A percentile compares a stretch with the other conserved stretches of the same genome.
Evolutionary conservation across 306 rosid genomes (phyloP).

Genomic region (Begonia peltatifolia): DNA sequence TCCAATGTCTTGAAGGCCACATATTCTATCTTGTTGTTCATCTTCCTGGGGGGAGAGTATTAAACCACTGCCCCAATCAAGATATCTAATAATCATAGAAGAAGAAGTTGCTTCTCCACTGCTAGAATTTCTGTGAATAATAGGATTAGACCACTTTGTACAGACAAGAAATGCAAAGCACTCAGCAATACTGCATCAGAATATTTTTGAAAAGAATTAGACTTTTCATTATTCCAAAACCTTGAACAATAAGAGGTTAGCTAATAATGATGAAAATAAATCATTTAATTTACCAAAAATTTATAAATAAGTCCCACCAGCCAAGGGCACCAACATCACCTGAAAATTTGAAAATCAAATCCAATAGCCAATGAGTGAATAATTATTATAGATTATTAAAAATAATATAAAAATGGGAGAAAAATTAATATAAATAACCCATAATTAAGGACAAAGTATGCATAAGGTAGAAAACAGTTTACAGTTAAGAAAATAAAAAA

Average conservation of each 20-base stretch:
- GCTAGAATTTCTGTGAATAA: slow-evolving; percentile 58
- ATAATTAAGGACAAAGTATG: background rate
- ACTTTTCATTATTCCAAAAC: slow-evolving; percentile 11
- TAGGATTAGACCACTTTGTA: slow-evolving; percentile 98
- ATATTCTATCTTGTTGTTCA: slow-evolving; percentile 42
- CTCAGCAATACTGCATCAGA: slow-evolving; percentile 67
- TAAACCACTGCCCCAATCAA: slow-evolving; percentile 78
- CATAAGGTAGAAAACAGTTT: slow-evolving; percentile 1
- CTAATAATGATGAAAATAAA: slow-evolving; percentile 7
- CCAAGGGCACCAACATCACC: slow-evolving; percentile 88
- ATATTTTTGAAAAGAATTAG: background rate
- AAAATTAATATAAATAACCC: too few relatives aligned
- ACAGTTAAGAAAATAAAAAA: background rate
- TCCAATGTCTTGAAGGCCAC: slow-evolving; percentile 90
- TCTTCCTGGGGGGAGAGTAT: slow-evolving; percentile 68
- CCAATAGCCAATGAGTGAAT: too few relatives aligned
- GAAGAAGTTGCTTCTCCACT: slow-evolving; percentile 71
- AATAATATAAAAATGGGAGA: too few relatives aligned
- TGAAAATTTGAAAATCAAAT: slow-evolving; percentile 1
- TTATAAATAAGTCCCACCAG: slow-evolving; percentile 98
- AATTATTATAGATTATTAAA: too few relatives aligned
- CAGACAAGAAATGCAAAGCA: slow-evolving; percentile 96
- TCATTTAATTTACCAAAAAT: slow-evolving; percentile 53
- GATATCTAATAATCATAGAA: slow-evolving; percentile 60
- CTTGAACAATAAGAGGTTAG: slow-evolving; percentile 7